These are phyloP conservation scores for Lodderomyces margitis DNA, from an alignment of 1,139 yeast genomes.

Conservation along the genomic window DNA sequence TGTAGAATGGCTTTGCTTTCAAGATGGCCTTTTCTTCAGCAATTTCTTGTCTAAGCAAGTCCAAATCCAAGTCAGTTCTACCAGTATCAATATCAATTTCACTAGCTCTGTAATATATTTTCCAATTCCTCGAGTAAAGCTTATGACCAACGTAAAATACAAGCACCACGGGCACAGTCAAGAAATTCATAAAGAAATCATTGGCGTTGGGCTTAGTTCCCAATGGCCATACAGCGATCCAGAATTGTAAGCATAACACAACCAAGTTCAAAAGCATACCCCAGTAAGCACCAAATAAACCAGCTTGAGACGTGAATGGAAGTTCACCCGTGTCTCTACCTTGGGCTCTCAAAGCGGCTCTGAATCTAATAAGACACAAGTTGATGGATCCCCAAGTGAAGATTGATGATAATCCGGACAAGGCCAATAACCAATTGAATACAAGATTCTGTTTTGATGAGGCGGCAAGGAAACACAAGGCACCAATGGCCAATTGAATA, in stretches of 20 bases:
- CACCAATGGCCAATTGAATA: conserved; percentile 57
- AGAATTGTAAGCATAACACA: conserved; percentile 76
- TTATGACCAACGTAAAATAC: conserved; percentile 58
- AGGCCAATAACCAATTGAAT: conserved; percentile 77
- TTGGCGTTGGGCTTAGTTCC: conserved; percentile 55
- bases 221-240: conserved; percentile 72
- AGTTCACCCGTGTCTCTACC: conserved; percentile 67
- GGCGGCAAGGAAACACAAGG: conserved; percentile 73
- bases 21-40: conserved; percentile 56
- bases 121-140: conserved; percentile 54
- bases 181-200: conserved; percentile 58
- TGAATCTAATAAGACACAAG: conserved; percentile 73
- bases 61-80: conserved; percentile 66
- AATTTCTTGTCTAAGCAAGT: conserved; percentile 62
- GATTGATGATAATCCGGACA: conserved; percentile 80
- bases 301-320: conserved; percentile 67
- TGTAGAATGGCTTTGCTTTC: conserved; percentile 50
- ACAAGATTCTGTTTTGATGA: conserved; percentile 61
- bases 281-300: conserved; percentile 65
- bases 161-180: conserved; percentile 61
- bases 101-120: conserved; percentile 40
- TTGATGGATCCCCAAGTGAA: conserved; percentile 85
- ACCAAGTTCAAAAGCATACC: conserved; percentile 61
- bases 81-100: conserved; percentile 69
- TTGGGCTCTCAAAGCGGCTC: conserved; percentile 66